Base-by-base conservation (phyloP, 176 grass and related monocot species). In the Juncus effusus region DNA sequence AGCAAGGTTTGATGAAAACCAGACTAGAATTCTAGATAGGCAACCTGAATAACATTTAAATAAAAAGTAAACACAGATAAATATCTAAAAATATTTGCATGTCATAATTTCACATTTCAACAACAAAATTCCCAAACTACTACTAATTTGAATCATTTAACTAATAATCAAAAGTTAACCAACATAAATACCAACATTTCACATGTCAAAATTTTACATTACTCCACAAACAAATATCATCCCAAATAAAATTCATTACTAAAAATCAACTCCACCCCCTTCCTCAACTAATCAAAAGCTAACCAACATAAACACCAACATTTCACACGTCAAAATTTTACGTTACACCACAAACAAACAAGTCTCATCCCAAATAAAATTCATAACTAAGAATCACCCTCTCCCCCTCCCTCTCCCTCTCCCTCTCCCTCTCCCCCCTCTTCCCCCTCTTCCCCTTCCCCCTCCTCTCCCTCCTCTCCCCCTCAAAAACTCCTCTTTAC, bases 401-500 rank as follows among this genome's bases (percentile, higher is more conserved):
- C 70, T 14, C 0, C 59, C 50, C 9, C 75, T 52, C 14, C 58
- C 14, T 28, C 13, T 14, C 16, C 76, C 73, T 42, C 63, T 11
- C 3, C 77, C 61, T 9, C 76, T 60, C 2, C 76, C 76, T 45
- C 76, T 62, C 35, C 77, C 56, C 0, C 77, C 57, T 13, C 81
- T 76, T 40, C 83, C 42, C 13, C 61, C 55, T 0, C 75, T 54
- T 2, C 74, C 39, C 16, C 80, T 38, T 0, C 82, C 51, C 4
- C 76, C 41, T 4, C 82, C 77, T 0, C 85, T 75, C 55, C 54
- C 56, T 10, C 86, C 78, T 74, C 83, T 65, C 36, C 83, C 78
- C 6, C 82, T 70, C 15, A 61, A 64, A 86, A 97, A 97, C 51
- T 97, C 88, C 2, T 80, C 65, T 81, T 92, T 92, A 51, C 78